These are phyloP conservation scores for Podospora australis DNA, from an alignment of 495 filamentous ascomycete genomes.

Conservation along the genomic window DNA sequence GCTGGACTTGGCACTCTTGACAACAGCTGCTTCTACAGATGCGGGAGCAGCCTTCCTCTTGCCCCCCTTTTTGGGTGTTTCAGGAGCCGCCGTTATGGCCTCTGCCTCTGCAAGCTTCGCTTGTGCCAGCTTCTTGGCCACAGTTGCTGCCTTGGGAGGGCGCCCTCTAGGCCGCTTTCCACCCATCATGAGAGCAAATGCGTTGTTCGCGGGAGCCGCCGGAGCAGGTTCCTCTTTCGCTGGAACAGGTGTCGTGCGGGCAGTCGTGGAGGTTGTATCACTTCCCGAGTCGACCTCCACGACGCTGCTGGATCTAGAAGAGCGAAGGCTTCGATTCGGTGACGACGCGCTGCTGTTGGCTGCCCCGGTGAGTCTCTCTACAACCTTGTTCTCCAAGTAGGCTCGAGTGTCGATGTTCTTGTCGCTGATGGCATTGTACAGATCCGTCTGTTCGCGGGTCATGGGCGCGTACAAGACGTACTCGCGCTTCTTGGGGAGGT, in stretches of 20 bases:
- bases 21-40: slow-evolving; percentile 21
- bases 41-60: slow-evolving; percentile 41
- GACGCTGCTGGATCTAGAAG: slow-evolving; percentile 32
- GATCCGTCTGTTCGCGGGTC: slow-evolving; percentile 77
- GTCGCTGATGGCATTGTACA: slow-evolving; percentile 80
- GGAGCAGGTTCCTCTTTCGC: slow-evolving; percentile 8
- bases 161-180: slow-evolving; percentile 26
- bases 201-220: slow-evolving; percentile 27
- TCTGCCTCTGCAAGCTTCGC: background rate
- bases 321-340: slow-evolving; percentile 26
- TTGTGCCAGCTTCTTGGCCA: background rate
- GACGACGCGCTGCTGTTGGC: slow-evolving; percentile 32
- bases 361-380: slow-evolving; percentile 55
- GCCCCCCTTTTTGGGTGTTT: slow-evolving; percentile 21
- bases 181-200: slow-evolving; percentile 45
- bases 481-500: slow-evolving; percentile 91
- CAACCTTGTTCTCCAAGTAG: slow-evolving; percentile 78
- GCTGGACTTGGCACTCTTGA: slow-evolving; percentile 70
- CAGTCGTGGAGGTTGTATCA: background rate
- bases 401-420: slow-evolving; percentile 63
- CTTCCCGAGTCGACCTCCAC: slow-evolving; percentile 14
- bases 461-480: slow-evolving; percentile 91
- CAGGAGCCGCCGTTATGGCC: background rate
- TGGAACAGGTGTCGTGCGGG: slow-evolving; percentile 9
- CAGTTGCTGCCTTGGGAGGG: slow-evolving; percentile 10